Evolutionary conservation across 2,329 filamentous ascomycete genomes (phyloP), one percentile per base, ranked within the genome.

Genomic region (Tolypocladium ovalisporum): DNA sequence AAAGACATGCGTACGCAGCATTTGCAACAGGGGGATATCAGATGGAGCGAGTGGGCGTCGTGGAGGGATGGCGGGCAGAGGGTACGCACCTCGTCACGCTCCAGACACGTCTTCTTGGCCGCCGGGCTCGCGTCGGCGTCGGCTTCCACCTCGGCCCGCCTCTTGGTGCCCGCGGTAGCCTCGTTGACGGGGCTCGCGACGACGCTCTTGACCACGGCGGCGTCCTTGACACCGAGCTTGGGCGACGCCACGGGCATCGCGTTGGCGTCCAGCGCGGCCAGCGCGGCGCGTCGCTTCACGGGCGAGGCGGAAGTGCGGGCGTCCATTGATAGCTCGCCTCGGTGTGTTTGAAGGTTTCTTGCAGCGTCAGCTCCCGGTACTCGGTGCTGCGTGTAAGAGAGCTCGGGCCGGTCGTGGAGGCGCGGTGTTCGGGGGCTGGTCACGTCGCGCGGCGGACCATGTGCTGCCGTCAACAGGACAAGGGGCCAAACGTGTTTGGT

Each of bases 261-360:
- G 70, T 79, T 79, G 56, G 73, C 72, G 68, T 79, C 71, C 54
- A 78, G 69, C 27, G 74, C 67, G 55, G 73, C 76, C 44, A 80
- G 75, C 60, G 74, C 75, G 72, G 74, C 76, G 75, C 77, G 77
- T 75, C 76, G 70, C 66, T 77, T 79, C 40, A 66, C 61, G 13
- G 76, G 76, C 52, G 73, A 73, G 35, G 17, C 44, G 39, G 32
- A 15, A 29, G 59, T 37, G n/a, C 24, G 36, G 53, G 53, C 36
- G 32, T 54, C 52, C 52, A 54, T 54, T 32, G 35, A 24, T 29
- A 12, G 27, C 3, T 27, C n/a, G 19, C 22, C 42, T 10, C 3
- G 2, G 40, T 24, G n/a, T 24, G 8, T 22, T 22, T 42, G n/a
- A 4, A 12, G 5, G 15, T 13, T 9, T 4, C 40, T 42, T 24